These are phyloP conservation scores for Colletotrichum sp. DNA, from an alignment of 2,329 filamentous ascomycete species.

Conservation along the genomic window DNA sequence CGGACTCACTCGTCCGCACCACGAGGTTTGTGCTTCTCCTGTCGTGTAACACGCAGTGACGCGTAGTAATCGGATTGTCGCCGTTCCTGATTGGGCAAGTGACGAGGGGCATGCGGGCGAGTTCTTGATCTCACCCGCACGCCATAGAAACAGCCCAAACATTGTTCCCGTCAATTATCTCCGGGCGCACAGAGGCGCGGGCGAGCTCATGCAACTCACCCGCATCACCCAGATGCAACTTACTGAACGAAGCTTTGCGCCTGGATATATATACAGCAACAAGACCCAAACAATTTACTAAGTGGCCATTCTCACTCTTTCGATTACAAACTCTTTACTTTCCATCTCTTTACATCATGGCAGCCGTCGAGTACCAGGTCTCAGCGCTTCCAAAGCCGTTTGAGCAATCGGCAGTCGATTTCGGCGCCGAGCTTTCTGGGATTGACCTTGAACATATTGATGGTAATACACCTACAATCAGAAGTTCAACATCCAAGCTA, in stretches of 20 bases:
- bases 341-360: neutral
- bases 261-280: neutral
- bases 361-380: neutral
- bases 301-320: neutral
- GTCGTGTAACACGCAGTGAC: neutral
- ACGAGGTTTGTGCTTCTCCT: neutral
- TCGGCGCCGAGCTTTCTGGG: neutral
- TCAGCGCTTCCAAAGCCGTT: neutral
- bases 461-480: neutral
- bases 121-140: neutral
- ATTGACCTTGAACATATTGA: neutral
- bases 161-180: neutral
- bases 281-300: neutral
- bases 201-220: neutral
- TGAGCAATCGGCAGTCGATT: neutral
- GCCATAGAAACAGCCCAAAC: neutral
- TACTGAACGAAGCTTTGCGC: neutral
- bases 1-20: neutral
- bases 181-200: neutral
- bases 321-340: rapidly evolving
- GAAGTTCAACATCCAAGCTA: neutral
- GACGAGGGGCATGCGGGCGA: neutral
- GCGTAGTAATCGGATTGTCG: neutral
- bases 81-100: neutral
- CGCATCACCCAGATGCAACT: neutral